A percentile compares a stretch with the other conserved stretches of the same genome.
These are phyloP conservation scores for Austroboletus festivus DNA, from an alignment of 768 basidiomycete species.

Conservation along the genomic window DNA sequence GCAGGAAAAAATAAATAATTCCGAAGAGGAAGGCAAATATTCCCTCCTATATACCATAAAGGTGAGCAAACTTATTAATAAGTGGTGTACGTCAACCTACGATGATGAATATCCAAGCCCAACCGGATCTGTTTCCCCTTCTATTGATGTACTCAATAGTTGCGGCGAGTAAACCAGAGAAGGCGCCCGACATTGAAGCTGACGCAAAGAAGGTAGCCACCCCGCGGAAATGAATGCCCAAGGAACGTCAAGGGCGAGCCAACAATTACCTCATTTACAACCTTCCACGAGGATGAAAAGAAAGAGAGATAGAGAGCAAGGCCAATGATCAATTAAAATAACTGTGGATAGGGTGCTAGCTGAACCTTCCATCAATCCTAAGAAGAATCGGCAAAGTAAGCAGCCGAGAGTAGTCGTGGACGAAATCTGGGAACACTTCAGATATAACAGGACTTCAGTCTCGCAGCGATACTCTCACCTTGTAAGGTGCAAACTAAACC, in stretches of 20 bases:
- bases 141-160: constrained; percentile 59
- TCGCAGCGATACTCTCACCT: constrained; percentile 35
- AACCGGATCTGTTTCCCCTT: constrained; percentile 47
- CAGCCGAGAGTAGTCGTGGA: constrained; percentile 52
- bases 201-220: constrained; percentile 38
- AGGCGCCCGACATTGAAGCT: constrained; percentile 55
- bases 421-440: constrained; percentile 31
- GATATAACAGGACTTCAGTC: neutral
- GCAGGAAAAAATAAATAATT: constrained; percentile 43
- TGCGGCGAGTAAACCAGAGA: constrained; percentile 62
- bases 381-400: constrained; percentile 45
- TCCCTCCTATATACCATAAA: constrained; percentile 42
- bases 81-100: neutral
- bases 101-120: constrained; percentile 59
- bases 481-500: constrained; percentile 64
- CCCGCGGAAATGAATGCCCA: constrained; percentile 25
- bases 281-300: constrained; percentile 37
- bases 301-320: constrained; percentile 55
- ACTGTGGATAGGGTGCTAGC: neutral
- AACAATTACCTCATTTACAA: constrained; percentile 22
- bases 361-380: constrained; percentile 59
- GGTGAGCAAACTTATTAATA: neutral
- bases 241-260: neutral
- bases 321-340: constrained; percentile 23
- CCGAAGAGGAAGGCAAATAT: constrained; percentile 62